Evolutionary conservation across 1,284 basidiomycete species (phyloP), one percentile per base, ranked within the genome.

Genomic region (Heterobasidion parviporum): DNA sequence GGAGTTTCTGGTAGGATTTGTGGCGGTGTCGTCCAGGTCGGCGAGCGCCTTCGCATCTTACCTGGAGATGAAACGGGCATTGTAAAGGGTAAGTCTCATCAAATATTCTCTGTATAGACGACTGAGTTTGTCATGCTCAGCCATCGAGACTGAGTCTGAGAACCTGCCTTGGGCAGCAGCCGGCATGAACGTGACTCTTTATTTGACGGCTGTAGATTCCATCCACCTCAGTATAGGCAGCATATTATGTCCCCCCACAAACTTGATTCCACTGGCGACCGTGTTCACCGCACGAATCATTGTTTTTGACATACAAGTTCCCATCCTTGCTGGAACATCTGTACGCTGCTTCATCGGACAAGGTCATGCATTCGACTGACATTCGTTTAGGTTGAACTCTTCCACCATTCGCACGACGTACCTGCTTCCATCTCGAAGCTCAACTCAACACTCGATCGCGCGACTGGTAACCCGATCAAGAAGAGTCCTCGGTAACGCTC

Each of bases 341-440:
- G 89, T 95, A 68, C 18, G 49, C 3, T 50, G 1, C 12, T 62
- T 80, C 59, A 38, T 35, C 45, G 44, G 46, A 16, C 50, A 20
- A 8, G 15, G 54, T 8, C 36, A 26, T 3, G 2, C 7, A 6
- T 26, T 43, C 3, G 36, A 14, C 44, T 10, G 20, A 33, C 12
- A 46, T 49, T 10, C 10, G 34, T 44, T 45, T 33, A 92, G 90
- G 78, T 96, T 55, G 94, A 98, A 67, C 73, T 99, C 5, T 98
- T 93, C 74, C 93, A 98, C 68, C 94, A 99, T 68, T 94, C 93
- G 1, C 82, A 85, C 54, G 93, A 98, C 67, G 83, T 97, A 1
- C 92, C 96, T 5, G 95, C 92, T 0, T 90, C 87, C 6, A 81
- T 98, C 53, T 83, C 85, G 5, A 92, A 88, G 63, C 77, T 99